Base-by-base conservation (phyloP, 2,329 filamentous ascomycete genomes). In the Amylocarpus encephaloides region DNA sequence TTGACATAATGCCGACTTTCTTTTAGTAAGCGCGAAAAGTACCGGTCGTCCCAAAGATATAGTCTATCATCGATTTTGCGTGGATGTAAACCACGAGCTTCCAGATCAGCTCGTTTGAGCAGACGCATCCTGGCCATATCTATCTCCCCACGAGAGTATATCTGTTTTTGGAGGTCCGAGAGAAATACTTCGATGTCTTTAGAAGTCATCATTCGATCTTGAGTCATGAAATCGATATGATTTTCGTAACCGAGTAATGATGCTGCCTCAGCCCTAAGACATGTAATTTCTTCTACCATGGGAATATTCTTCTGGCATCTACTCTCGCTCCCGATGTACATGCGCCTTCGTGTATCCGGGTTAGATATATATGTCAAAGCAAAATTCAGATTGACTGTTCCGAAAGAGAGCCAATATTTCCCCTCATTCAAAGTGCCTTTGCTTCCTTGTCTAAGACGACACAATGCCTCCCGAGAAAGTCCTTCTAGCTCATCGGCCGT, bases 1-100 rank as follows among this genome's bases (percentile, higher is more conserved):
- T 40, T 40, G 16, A 40, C 10, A 19, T 15, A 80, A 63, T 78
- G 81, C 65, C 82, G 89, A 63, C 89, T 83, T 64, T 83, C 77
- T 71, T 90, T 84, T 32, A 88, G 78, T 76, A 88, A 82, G 62
- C 89, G 70, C 6, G 83, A 84, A 67, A 90, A 91, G 70, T 79
- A 92, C 19, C 83, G 75, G 64, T 86, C 78, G 56, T 92, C 87
- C 87, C 87, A 92, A 41, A 89, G 77, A 66, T 85, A 90, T 67
- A 89, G 86, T 59, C 80, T 79, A 46, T 77, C 78, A 56, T 86
- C 82, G 39, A 78, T 76, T 6, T 79, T 76, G 19, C 10, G 38
- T 11, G 13, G 38, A 16, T 11, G 18, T 19, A 40, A 11, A 11
- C 38, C 38, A 11, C 16, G 13, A 18, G 75, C 72, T 59, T 79